Percentiles rank a stretch among this genome's conserved stretches.
Conservation (phyloP, 345 rosid genomes). For the Hibiscus tridactylites region DNA sequence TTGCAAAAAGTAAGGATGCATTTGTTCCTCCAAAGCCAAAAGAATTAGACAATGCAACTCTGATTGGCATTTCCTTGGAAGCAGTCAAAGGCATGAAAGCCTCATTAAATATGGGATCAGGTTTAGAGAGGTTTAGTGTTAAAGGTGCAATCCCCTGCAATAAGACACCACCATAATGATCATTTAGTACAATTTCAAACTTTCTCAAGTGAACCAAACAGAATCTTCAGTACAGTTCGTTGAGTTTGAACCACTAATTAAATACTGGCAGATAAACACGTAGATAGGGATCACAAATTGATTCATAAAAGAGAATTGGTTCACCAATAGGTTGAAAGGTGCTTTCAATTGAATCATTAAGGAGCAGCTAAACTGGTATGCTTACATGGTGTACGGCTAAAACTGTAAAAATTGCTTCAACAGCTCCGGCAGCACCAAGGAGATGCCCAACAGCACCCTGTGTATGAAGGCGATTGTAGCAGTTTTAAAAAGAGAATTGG, state of each 20-base stretch:
- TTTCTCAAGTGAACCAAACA: background rate
- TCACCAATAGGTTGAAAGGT: background rate
- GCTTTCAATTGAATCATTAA: slow-evolving; percentile 4
- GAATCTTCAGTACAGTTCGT: background rate
- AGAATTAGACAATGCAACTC: slow-evolving; percentile 76
- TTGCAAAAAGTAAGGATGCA: slow-evolving; percentile 60
- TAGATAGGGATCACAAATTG: background rate
- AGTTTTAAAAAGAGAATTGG: background rate
- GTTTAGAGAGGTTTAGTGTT: slow-evolving; percentile 66
- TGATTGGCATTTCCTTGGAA: slow-evolving; percentile 58
- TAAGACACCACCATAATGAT: slow-evolving; percentile 5
- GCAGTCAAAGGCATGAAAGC: slow-evolving; percentile 56
- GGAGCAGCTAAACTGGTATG: background rate
- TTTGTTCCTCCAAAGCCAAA: slow-evolving; percentile 97
- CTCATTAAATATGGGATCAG: slow-evolving; percentile 65
- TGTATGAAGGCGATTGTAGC: slow-evolving; percentile 4
- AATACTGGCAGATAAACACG: background rate
- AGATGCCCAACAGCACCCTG: slow-evolving; percentile 93
- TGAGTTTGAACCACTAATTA: background rate
- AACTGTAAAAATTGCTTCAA: slow-evolving; percentile 67
- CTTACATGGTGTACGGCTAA: slow-evolving; percentile 29
- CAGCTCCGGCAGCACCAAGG: slow-evolving; percentile 97
- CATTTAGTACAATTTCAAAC: slow-evolving; percentile 1
- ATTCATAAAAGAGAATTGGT: background rate
- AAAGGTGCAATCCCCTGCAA: slow-evolving; percentile 82